Conservation (phyloP, 169 alveolate species). For the Eimeria necatrix region DNA sequence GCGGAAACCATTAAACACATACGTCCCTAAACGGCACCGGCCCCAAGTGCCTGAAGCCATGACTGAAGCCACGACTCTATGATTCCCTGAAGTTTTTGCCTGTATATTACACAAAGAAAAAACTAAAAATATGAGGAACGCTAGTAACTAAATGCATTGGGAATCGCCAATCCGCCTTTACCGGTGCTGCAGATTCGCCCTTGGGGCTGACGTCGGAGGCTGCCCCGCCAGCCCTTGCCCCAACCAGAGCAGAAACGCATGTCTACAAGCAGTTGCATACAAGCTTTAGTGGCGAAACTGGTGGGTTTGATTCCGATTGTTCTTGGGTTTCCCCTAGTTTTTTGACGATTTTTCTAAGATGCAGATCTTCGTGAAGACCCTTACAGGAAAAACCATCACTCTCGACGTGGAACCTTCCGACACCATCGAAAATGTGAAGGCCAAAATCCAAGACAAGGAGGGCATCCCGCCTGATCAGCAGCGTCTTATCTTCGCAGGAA, state of each 20-base stretch:
- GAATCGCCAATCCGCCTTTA: neutral
- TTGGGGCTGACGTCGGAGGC: constrained; percentile 49
- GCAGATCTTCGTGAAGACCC: constrained; percentile 98
- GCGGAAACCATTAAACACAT: too few relatives aligned
- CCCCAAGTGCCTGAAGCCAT: too few relatives aligned
- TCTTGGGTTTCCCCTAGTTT: neutral
- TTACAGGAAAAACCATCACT: constrained; percentile 98
- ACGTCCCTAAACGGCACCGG: too few relatives aligned
- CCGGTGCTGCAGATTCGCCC: neutral
- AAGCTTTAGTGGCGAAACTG: neutral
- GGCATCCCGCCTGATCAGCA: constrained; percentile 99
- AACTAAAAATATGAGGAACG: too few relatives aligned
- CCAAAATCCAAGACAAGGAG: constrained; percentile 85
- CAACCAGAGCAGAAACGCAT: constrained; percentile 55
- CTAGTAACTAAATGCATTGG: too few relatives aligned
- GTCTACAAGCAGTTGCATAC: neutral
- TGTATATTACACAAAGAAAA: too few relatives aligned
- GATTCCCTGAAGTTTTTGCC: too few relatives aligned
- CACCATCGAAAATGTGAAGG: constrained; percentile 97
- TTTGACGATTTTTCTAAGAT: constrained; percentile 74
- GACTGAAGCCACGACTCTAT: too few relatives aligned
- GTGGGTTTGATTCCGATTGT: neutral
- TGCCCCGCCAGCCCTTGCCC: constrained; percentile 75
- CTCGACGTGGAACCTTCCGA: constrained; percentile 98
- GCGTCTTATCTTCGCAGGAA: constrained; percentile 99